These are phyloP conservation scores for Colletotrichum lentis DNA, from an alignment of 2,329 filamentous ascomycete genomes.

Conservation along the genomic window DNA sequence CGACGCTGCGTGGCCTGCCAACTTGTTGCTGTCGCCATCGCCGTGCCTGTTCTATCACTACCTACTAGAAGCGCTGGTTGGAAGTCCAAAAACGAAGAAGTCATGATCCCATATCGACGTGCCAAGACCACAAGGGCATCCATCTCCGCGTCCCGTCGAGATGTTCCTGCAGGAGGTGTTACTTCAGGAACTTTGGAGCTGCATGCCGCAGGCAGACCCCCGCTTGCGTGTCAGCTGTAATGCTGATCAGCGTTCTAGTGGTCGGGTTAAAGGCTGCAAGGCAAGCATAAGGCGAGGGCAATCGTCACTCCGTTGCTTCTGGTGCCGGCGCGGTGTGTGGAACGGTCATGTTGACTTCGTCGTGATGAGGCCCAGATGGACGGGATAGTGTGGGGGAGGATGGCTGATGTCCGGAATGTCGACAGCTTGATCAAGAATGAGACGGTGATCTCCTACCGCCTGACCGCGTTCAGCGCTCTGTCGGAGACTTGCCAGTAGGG, in stretches of 20 bases:
- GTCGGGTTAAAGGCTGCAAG: slow-evolving; percentile 9
- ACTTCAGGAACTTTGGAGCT: slow-evolving; percentile 27
- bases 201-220: slow-evolving; percentile 27
- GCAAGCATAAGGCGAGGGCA: slow-evolving; percentile 3
- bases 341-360: background rate
- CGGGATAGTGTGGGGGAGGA: background rate
- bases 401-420: background rate
- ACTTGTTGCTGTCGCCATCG: slow-evolving; percentile 9
- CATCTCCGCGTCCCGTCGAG: background rate
- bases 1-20: slow-evolving; percentile 9
- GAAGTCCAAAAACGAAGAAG: slow-evolving; percentile 1
- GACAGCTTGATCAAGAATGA: slow-evolving; percentile 1
- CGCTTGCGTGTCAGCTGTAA: slow-evolving; percentile 22
- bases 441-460: background rate
- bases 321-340: background rate
- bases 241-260: slow-evolving; percentile 25
- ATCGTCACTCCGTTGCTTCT: slow-evolving; percentile 14
- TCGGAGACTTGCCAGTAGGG: slow-evolving; percentile 9
- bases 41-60: background rate
- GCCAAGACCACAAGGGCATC: slow-evolving; percentile 14
- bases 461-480: slow-evolving; percentile 6
- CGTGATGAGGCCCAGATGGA: background rate
- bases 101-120: background rate
- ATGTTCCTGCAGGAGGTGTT: slow-evolving; percentile 20
- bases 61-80: slow-evolving; percentile 10